These are phyloP conservation scores for Epicoccum nigrum DNA, from an alignment of 2,329 filamentous ascomycete species.

Conservation along the genomic window DNA sequence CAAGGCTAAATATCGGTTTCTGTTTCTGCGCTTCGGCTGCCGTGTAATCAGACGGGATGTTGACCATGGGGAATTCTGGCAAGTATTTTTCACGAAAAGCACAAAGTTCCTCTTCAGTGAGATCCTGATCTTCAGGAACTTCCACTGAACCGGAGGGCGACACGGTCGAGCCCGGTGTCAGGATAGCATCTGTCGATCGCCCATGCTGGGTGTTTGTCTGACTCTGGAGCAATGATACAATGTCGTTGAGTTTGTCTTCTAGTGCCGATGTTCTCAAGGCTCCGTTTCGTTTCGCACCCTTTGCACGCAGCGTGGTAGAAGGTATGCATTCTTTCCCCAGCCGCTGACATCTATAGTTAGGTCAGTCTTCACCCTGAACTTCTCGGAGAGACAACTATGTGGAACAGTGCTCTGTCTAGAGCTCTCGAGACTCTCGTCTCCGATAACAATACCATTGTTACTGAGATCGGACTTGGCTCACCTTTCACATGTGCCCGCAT, in stretches of 20 bases:
- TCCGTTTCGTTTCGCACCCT: constrained; percentile 5
- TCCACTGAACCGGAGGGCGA: neutral
- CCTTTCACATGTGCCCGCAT: constrained; percentile 31
- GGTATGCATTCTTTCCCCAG: constrained; percentile 22
- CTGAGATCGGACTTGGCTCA: constrained; percentile 8
- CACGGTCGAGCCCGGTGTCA: constrained; percentile 17
- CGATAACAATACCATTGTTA: no score
- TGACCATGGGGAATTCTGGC: constrained; percentile 22
- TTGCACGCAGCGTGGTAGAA: constrained; percentile 18
- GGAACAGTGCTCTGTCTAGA: no score
- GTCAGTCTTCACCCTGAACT: neutral
- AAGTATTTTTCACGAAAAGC: constrained; percentile 19
- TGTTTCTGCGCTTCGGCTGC: constrained; percentile 11
- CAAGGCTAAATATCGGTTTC: constrained; percentile 19
- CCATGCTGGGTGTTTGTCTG: constrained; percentile 9
- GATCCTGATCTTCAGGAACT: neutral
- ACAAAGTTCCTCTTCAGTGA: constrained; percentile 18
- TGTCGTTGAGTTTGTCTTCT: constrained; percentile 41
- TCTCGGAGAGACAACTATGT: neutral
- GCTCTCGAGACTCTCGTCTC: no score
- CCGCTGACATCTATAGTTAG: constrained; percentile 19
- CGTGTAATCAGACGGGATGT: constrained; percentile 13
- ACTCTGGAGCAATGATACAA: constrained; percentile 36
- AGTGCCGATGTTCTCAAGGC: constrained; percentile 24
- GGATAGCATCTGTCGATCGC: constrained; percentile 4